These are phyloP conservation scores for Vitis hybrid DNA, from an alignment of 177 flowering plant species.

Conservation along the genomic window DNA sequence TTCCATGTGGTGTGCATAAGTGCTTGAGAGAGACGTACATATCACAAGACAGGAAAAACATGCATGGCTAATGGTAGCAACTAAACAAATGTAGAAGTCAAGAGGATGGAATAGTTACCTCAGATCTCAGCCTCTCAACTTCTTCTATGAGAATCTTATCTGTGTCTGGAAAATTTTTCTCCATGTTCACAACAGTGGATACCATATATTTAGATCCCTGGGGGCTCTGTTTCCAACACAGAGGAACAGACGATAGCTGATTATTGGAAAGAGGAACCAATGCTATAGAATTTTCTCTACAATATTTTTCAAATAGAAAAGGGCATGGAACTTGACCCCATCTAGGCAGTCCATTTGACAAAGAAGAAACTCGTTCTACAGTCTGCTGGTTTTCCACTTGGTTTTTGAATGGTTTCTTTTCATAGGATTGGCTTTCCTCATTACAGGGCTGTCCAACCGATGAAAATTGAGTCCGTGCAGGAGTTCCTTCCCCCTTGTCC, in stretches of 20 bases:
- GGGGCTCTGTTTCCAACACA: slow-evolving; percentile 6
- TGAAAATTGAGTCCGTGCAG: slow-evolving; percentile 16
- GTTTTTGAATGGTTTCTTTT: slow-evolving; percentile 17
- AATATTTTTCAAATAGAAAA: slow-evolving; percentile 23
- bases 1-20: background rate
- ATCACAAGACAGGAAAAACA: background rate
- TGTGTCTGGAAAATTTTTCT: slow-evolving; percentile 23
- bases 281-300: slow-evolving; percentile 14
- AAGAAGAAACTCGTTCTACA: slow-evolving; percentile 19
- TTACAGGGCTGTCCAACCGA: slow-evolving; percentile 22
- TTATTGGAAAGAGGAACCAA: slow-evolving; percentile 9
- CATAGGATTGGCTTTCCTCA: slow-evolving; percentile 22
- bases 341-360: slow-evolving; percentile 29
- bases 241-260: slow-evolving; percentile 18
- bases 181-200: slow-evolving; percentile 3
- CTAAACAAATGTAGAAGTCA: too few relatives aligned
- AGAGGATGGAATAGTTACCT: slow-evolving; percentile 36
- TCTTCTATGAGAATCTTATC: slow-evolving; percentile 44
- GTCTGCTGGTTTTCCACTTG: slow-evolving; percentile 25
- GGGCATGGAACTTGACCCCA: slow-evolving; percentile 67
- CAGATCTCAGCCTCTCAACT: slow-evolving; percentile 41
- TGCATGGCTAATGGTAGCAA: too few relatives aligned
- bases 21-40: background rate
- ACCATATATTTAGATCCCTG: slow-evolving; percentile 10
- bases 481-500: slow-evolving; percentile 20